Percentiles rank a stretch among this genome's conserved stretches.
These are phyloP conservation scores for Maudiozyma bulderi DNA, from an alignment of 805 yeast genomes.

Conservation along the genomic window DNA sequence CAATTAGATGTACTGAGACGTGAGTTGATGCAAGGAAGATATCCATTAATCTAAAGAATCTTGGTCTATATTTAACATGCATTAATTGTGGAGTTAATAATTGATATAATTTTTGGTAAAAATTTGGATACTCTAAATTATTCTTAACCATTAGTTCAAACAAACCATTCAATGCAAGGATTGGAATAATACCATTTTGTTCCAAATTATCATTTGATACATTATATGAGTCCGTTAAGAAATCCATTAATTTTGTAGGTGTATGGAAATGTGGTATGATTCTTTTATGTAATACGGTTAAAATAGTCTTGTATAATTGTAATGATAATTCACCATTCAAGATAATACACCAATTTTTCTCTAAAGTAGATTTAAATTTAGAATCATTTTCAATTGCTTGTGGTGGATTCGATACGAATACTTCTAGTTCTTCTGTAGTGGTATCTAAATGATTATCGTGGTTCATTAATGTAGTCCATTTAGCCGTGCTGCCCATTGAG, in stretches of 20 bases:
- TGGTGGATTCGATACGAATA: conserved; percentile 40
- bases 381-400: conserved; percentile 31
- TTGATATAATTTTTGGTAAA: conserved; percentile 71
- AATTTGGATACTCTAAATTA: conserved; percentile 88
- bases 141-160: conserved; percentile 73
- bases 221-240: conserved; percentile 77
- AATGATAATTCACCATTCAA: conserved; percentile 41
- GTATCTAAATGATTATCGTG: conserved; percentile 28
- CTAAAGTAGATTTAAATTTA: conserved; percentile 56
- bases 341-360: conserved; percentile 53
- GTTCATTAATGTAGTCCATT: conserved; percentile 32
- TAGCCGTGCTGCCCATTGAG: conserved; percentile 22
- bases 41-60: conserved; percentile 82
- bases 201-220: conserved; percentile 18
- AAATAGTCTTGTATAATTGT: conserved; percentile 57
- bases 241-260: conserved; percentile 86
- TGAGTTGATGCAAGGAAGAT: conserved; percentile 81
- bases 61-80: conserved; percentile 70
- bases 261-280: conserved; percentile 71
- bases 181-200: conserved; percentile 49
- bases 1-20: conserved; percentile 70
- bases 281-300: conserved; percentile 69
- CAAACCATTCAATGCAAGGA: conserved; percentile 77
- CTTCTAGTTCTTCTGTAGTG: conserved; percentile 26
- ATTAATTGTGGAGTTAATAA: conserved; percentile 67